These are phyloP conservation scores for Candida rishiriensis DNA, from an alignment of 805 yeast genomes.

Conservation along the genomic window DNA sequence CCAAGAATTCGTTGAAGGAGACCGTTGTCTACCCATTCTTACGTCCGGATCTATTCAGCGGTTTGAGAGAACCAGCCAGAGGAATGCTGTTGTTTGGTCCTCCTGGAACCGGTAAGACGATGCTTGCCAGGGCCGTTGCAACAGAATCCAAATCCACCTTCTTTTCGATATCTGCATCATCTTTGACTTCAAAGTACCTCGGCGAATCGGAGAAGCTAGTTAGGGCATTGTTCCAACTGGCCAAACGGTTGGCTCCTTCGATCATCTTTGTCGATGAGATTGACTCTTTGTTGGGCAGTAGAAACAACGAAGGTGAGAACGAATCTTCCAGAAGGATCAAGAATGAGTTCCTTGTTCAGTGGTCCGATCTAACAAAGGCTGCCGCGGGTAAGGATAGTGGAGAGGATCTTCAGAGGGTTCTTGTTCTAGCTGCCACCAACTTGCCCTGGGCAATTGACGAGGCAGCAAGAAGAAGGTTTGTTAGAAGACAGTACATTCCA, in stretches of 20 bases:
- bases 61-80: constrained; percentile 87
- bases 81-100: constrained; percentile 98
- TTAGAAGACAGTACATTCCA: constrained; percentile 88
- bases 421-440: constrained; percentile 92
- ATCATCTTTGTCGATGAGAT: constrained; percentile 95
- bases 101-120: constrained; percentile 98
- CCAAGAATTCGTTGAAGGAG: constrained; percentile 85
- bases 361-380: constrained; percentile 89
- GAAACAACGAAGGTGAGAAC: constrained; percentile 66
- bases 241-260: constrained; percentile 83
- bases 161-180: constrained; percentile 86
- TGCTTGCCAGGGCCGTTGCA: constrained; percentile 96
- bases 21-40: constrained; percentile 94
- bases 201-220: constrained; percentile 96
- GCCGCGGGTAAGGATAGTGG: constrained; percentile 66
- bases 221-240: constrained; percentile 79
- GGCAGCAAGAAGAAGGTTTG: constrained; percentile 92
- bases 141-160: constrained; percentile 92
- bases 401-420: constrained; percentile 59
- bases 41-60: constrained; percentile 88
- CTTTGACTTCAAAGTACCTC: constrained; percentile 78
- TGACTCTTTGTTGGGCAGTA: constrained; percentile 79
- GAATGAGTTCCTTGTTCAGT: constrained; percentile 88
- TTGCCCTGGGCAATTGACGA: constrained; percentile 97
- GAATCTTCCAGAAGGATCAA: constrained; percentile 88